phyloP scores from a whole-genome alignment of 495 filamentous ascomycete genomes.

The Aspergillus nidulans region DNA sequence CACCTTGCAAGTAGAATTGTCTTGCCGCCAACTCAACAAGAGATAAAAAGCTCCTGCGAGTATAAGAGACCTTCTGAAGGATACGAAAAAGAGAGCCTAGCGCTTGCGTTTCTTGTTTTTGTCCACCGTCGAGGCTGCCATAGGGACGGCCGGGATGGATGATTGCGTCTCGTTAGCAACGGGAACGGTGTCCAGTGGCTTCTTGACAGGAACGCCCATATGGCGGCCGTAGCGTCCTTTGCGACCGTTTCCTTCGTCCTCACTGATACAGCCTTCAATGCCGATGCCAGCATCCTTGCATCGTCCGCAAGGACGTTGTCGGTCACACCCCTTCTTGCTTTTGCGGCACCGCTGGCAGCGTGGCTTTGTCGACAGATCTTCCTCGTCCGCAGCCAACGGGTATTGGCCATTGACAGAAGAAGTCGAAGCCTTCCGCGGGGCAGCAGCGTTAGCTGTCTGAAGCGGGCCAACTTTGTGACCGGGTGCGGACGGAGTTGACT shows the following conservation, averaged over 20 bases:
- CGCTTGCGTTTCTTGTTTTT: constrained; percentile 74
- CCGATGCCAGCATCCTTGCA: constrained; percentile 95
- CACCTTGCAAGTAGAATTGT: background rate
- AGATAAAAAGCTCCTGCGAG: background rate
- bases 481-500: constrained; percentile 40
- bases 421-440: constrained; percentile 71
- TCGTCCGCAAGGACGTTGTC: constrained; percentile 87
- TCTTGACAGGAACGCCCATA: constrained; percentile 92
- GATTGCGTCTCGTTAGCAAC: constrained; percentile 27
- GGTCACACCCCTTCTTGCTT: constrained; percentile 98
- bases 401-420: constrained; percentile 65
- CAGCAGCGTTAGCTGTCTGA: constrained; percentile 51
- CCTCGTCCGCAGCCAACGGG: constrained; percentile 74
- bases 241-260: constrained; percentile 92
- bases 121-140: constrained; percentile 35
- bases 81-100: constrained; percentile 27
- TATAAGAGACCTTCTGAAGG: background rate
- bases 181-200: constrained; percentile 41
- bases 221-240: constrained; percentile 95
- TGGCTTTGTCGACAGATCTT: constrained; percentile 87
- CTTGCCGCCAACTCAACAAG: background rate
- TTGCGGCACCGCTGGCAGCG: constrained; percentile 98
- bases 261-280: constrained; percentile 87
- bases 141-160: constrained; percentile 29
- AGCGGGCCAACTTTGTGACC: constrained; percentile 59